A percentile compares a stretch with the other conserved stretches of the same genome.
Conservation (phyloP, 345 rosid species). For the Aquilaria sinensis region DNA sequence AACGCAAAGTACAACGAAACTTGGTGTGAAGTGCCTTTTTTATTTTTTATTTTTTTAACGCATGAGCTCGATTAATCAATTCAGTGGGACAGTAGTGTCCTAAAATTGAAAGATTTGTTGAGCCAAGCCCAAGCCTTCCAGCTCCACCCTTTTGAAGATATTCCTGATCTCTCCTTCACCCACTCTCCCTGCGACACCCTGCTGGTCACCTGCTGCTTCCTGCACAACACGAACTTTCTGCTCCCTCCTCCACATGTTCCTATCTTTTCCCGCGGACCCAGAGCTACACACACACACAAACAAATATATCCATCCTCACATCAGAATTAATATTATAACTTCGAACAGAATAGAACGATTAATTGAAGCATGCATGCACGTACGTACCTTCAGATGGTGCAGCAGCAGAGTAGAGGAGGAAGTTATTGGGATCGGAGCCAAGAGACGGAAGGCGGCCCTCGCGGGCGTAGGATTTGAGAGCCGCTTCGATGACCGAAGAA, state of each 20-base stretch:
- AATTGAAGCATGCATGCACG: neutral
- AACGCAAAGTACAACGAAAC: too few relatives aligned
- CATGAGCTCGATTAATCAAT: neutral
- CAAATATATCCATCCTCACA: neutral
- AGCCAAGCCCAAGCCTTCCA: conserved; percentile 89
- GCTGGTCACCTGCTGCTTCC: conserved; percentile 44
- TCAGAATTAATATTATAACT: neutral
- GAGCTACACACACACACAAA: conserved; percentile 25
- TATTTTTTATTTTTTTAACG: neutral
- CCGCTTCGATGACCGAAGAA: conserved; percentile 46
- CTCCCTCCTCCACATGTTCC: conserved; percentile 53
- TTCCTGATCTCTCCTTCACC: conserved; percentile 5
- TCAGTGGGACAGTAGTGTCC: conserved; percentile 31
- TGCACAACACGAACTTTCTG: conserved; percentile 75
- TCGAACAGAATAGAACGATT: too few relatives aligned
- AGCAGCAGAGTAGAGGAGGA: conserved; percentile 40
- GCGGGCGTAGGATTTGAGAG: conserved; percentile 67
- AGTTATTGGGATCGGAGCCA: conserved; percentile 42
- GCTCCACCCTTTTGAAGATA: conserved; percentile 34
- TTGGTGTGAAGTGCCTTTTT: too few relatives aligned
- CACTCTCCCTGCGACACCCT: too few relatives aligned
- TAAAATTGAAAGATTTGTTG: conserved; percentile 51
- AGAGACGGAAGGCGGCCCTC: conserved; percentile 81
- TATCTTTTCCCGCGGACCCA: conserved; percentile 54
- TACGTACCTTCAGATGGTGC: conserved; percentile 32